A percentile compares a stretch with the other conserved stretches of the same genome.
phyloP scores from a whole-genome alignment of 257 asterid genomes.

The Datura wrightii region DNA sequence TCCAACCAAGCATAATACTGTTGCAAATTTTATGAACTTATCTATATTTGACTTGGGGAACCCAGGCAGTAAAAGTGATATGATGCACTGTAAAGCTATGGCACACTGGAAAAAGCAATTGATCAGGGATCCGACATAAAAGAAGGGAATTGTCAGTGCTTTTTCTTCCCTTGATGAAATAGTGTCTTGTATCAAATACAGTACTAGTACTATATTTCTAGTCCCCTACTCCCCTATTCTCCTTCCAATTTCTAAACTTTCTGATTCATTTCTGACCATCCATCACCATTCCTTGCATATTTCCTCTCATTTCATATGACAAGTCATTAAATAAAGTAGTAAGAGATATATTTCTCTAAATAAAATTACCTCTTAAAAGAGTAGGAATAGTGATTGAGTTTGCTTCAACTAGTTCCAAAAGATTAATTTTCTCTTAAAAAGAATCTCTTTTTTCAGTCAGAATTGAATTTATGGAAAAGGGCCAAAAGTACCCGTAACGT shows the following conservation, averaged over 20 bases:
- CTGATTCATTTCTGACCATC: background rate
- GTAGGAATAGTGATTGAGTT: background rate
- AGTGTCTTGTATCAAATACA: background rate
- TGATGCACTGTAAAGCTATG: background rate
- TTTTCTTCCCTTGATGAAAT: background rate
- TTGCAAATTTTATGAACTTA: background rate
- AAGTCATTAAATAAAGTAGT: background rate
- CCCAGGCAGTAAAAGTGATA: background rate
- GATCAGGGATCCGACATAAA: background rate
- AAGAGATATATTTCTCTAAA: background rate
- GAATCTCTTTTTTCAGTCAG: background rate
- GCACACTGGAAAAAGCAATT: background rate
- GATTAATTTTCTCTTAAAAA: background rate
- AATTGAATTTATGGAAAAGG: background rate
- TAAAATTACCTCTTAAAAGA: background rate
- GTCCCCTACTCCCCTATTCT: background rate
- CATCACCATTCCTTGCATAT: slow-evolving; percentile 11
- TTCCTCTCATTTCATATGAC: background rate
- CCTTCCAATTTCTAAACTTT: background rate
- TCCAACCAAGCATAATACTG: background rate
- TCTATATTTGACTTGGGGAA: background rate
- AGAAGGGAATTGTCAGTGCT: background rate
- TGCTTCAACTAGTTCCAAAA: background rate
- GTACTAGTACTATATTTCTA: background rate
- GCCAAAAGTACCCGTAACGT: no score